phyloP scores from a whole-genome alignment of 2,329 filamentous ascomycete genomes.

The Xylaria sp. region DNA sequence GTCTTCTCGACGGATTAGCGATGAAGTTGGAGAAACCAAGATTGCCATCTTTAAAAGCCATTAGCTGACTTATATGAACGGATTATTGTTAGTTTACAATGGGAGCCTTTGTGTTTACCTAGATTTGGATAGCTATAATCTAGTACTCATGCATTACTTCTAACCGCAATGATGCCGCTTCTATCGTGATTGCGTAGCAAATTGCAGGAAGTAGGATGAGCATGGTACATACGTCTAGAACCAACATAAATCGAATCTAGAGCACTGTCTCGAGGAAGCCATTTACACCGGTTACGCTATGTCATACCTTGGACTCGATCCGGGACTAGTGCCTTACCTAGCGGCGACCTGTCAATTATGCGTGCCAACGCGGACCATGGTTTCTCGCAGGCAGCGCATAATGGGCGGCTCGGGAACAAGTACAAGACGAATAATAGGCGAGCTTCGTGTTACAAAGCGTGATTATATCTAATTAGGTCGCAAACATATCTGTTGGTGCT shows the following conservation, averaged over 20 bases:
- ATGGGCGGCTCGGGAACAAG: neutral
- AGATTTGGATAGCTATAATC: neutral
- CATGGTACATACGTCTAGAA: neutral
- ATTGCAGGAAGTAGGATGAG: too few relatives aligned
- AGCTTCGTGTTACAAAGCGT: neutral
- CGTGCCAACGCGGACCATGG: neutral
- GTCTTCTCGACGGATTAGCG: neutral
- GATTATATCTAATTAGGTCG: neutral
- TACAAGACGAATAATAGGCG: neutral
- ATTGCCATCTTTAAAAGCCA: neutral
- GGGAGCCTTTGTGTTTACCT: neutral
- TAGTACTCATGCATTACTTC: neutral
- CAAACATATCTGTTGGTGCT: neutral
- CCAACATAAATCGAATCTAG: neutral
- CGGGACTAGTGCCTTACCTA: neutral
- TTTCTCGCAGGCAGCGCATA: neutral
- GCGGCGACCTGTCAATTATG: constrained; percentile 4
- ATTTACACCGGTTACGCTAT: neutral
- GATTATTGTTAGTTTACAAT: too few relatives aligned
- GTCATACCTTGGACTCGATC: neutral
- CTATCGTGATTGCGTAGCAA: neutral
- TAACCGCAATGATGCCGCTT: neutral
- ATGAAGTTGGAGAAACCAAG: neutral
- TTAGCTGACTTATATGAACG: neutral
- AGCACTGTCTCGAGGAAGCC: neutral